phyloP scores from a whole-genome alignment of 805 yeast genomes.

The Yarrowia sp. region DNA sequence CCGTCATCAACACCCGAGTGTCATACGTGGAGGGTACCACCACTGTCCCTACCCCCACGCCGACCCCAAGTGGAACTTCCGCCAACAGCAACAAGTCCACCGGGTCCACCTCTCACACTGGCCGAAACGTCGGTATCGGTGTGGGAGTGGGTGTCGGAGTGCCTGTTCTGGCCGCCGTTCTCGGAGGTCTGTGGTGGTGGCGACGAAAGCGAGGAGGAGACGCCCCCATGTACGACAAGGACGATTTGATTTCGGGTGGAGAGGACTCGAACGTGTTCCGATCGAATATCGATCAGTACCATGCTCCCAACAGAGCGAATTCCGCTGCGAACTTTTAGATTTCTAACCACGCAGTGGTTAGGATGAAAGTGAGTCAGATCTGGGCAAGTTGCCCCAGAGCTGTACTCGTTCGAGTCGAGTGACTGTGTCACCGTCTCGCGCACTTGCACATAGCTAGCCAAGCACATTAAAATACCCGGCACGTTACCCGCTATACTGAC shows the following conservation, averaged over 20 bases:
- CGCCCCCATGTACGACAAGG: conserved; percentile 27
- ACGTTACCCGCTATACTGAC: conserved; percentile 5
- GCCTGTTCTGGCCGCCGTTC: conserved; percentile 48
- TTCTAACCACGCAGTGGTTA: too few species aligned
- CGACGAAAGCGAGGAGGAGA: conserved; percentile 30
- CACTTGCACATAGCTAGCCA: conserved; percentile 32
- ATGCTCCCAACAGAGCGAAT: conserved; percentile 33
- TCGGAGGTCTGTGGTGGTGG: conserved; percentile 33
- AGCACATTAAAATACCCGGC: conserved; percentile 15
- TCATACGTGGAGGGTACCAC: neutral
- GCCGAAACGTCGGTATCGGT: conserved; percentile 55
- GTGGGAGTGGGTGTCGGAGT: conserved; percentile 68
- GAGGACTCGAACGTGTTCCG: conserved; percentile 36
- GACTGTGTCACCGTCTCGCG: too few species aligned
- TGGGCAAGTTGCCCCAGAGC: too few species aligned
- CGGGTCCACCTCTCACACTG: neutral
- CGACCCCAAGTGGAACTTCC: neutral
- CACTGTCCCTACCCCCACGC: neutral
- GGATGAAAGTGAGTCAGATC: too few species aligned
- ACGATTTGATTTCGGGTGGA: conserved; percentile 28
- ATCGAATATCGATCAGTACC: conserved; percentile 38
- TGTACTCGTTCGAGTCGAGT: too few species aligned
- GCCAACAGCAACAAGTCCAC: conserved; percentile 10
- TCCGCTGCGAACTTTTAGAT: conserved; percentile 36
- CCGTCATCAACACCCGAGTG: conserved; percentile 6